A percentile compares a stretch with the other conserved stretches of the same genome.
Evolutionary conservation across 2,329 filamentous ascomycete species (phyloP).

Genomic region (Arthrobotrys pseudoclavata): DNA sequence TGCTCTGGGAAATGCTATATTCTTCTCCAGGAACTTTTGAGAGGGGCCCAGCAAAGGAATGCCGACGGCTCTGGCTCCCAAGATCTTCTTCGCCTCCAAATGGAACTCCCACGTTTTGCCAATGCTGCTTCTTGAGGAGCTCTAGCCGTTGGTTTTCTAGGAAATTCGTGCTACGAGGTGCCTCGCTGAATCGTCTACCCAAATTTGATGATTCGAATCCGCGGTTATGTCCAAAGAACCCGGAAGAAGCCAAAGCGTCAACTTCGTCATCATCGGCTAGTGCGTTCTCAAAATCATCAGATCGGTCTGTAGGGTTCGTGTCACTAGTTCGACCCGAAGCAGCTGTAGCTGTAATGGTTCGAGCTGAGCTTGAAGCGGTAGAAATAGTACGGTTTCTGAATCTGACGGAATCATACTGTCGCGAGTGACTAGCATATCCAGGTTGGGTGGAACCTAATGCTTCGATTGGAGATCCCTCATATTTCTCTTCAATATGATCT

Average conservation of each 20-base stretch:
- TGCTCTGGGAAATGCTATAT: slow-evolving; percentile 69
- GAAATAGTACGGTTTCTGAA: slow-evolving; percentile 63
- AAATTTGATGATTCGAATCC: slow-evolving; percentile 59
- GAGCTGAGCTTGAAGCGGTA: slow-evolving; percentile 61
- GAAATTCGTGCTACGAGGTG: slow-evolving; percentile 65
- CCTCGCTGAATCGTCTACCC: slow-evolving; percentile 66
- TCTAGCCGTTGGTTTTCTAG: slow-evolving; percentile 75
- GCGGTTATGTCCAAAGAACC: slow-evolving; percentile 58
- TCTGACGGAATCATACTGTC: slow-evolving; percentile 64
- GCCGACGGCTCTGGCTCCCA: slow-evolving; percentile 79
- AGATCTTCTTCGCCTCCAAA: slow-evolving; percentile 73
- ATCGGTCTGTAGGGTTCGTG: slow-evolving; percentile 46
- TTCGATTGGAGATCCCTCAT: slow-evolving; percentile 72
- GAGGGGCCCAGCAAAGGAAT: slow-evolving; percentile 77
- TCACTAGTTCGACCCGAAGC: slow-evolving; percentile 46
- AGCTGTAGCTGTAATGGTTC: slow-evolving; percentile 50
- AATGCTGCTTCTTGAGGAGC: slow-evolving; percentile 77
- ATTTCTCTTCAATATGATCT: slow-evolving; percentile 73
- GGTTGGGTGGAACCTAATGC: slow-evolving; percentile 75
- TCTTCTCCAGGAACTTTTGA: slow-evolving; percentile 61
- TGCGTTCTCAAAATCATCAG: slow-evolving; percentile 63
- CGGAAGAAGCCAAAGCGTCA: slow-evolving; percentile 60
- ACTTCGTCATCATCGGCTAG: slow-evolving; percentile 63
- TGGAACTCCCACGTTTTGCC: slow-evolving; percentile 75
- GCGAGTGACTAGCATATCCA: slow-evolving; percentile 67